Evolutionary conservation across 306 rosid genomes (phyloP).

Genomic region (Prinsepia uniflora): DNA sequence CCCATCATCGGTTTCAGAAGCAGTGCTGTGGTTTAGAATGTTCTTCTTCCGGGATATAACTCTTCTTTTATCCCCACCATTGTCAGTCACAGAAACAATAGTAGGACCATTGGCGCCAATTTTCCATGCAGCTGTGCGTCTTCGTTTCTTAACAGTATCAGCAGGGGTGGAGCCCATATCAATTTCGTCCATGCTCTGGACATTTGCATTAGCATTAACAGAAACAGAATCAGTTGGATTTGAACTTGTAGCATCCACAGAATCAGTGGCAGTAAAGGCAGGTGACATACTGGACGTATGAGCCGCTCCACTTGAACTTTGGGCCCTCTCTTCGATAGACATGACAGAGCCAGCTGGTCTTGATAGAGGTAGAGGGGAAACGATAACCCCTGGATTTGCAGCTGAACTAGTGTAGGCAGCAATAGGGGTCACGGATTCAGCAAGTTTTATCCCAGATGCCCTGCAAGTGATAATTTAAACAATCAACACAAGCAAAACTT

Average conservation of each 20-base stretch:
- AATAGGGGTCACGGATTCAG: constrained; percentile 33
- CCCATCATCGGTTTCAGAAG: constrained; percentile 11
- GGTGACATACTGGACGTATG: constrained; percentile 20
- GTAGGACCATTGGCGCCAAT: constrained; percentile 29
- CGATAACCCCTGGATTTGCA: neutral
- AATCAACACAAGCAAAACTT: constrained; percentile 13
- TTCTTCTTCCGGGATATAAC: constrained; percentile 23
- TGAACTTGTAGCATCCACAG: constrained; percentile 19
- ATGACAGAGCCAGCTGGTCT: constrained; percentile 20
- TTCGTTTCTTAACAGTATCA: constrained; percentile 55
- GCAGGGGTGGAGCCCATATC: constrained; percentile 50
- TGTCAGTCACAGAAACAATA: constrained; percentile 18
- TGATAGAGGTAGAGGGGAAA: neutral
- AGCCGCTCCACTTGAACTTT: neutral
- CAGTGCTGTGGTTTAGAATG: constrained; percentile 3
- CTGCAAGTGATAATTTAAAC: constrained; percentile 29
- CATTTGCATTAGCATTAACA: constrained; percentile 14
- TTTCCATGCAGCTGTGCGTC: constrained; percentile 41
- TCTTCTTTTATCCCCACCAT: constrained; percentile 30
- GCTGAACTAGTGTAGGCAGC: constrained; percentile 16
- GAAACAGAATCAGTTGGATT: constrained; percentile 22
- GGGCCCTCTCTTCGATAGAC: constrained; percentile 7
- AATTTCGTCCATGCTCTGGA: constrained; percentile 6
- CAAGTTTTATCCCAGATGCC: constrained; percentile 34
- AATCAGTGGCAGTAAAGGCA: constrained; percentile 6